Conservation (phyloP, 176 grass and related monocot species). For the Otatea glauca region DNA sequence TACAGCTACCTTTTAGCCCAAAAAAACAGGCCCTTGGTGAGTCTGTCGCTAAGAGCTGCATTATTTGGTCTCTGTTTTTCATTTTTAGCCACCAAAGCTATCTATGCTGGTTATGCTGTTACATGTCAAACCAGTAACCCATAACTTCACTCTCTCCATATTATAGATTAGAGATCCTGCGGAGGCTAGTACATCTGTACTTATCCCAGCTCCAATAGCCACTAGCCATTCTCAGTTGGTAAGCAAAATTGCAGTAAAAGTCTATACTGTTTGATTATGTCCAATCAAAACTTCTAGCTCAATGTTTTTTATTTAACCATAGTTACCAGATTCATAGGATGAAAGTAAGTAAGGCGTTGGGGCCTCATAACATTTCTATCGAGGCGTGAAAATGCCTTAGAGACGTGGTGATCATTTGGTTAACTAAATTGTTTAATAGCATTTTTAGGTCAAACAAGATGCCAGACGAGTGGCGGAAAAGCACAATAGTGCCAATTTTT, state of each 20-base stretch:
- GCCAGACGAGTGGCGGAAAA: no score
- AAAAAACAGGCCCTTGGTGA: background rate
- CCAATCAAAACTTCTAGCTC: background rate
- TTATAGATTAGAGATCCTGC: background rate
- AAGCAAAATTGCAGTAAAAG: background rate
- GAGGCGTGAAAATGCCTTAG: no score
- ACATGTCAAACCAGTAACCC: constrained; percentile 11
- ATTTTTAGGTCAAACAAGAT: no score
- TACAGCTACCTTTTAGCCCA: no score
- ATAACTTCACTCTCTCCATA: background rate
- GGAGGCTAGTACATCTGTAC: background rate
- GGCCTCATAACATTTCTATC: no score
- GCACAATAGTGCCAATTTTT: no score
- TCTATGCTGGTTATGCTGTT: constrained; percentile 18
- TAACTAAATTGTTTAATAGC: no score
- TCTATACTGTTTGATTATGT: background rate
- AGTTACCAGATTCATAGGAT: background rate
- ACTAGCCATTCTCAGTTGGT: constrained; percentile 12
- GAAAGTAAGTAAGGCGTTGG: no score
- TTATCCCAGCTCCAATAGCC: background rate
- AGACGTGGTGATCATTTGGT: no score
- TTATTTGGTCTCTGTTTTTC: background rate
- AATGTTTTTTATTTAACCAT: background rate
- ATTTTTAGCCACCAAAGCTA: constrained; percentile 1
- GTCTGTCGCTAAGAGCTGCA: background rate